Base-by-base conservation (phyloP, 495 filamentous ascomycete species). In the Penicillium roqueforti region DNA sequence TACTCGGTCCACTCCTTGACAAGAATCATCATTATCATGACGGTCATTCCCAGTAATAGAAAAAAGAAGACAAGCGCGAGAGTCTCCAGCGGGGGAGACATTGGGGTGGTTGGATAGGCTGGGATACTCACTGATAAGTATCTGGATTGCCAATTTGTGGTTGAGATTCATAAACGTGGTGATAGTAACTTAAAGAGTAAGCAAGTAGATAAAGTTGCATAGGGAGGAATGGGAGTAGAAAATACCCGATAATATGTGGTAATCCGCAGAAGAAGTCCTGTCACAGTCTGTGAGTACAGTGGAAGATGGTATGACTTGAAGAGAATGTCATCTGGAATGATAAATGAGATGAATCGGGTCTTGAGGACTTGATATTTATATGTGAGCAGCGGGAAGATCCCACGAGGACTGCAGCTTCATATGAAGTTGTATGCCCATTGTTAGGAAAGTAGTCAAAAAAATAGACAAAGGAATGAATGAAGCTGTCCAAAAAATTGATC, bases 1-100 rank as follows among this genome's bases (percentile, higher is more conserved):
- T 37, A 41, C 50, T 52, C 39, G 2, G 39, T 44, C 50, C 50
- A 52, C 50, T 52, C 38, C 19, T 52, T 43, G 29, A 44, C 50
- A 42, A 52, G 29, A 26, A 52, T 26, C 26, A 52, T 44, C 13
- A 37, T 22, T 16, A 36, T 19, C 50, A 52, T 23, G 19, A 29
- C 36, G 13, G 40, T 32, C 10, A 52, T 19, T 9, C 39, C 39
- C 18, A 52, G 31, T 23, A 36, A 3, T 14, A 44, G 39, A 6
- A 18, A 25, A 7, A 26, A 7, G 23, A 40, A 26, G 4, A 37
- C 23, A 5, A 40, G 9, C 1, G 36, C 23, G 14, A 50, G 39
- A 9, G 23, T 39, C 22, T 50, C 47, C 8, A 7, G 1, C 4
- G 19, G 11, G 8, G 38, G 44, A 9, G 16, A 13, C 44, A 47